Evolutionary conservation across 1,139 yeast species (phyloP).

Genomic region (Yamadazyma sp.): DNA sequence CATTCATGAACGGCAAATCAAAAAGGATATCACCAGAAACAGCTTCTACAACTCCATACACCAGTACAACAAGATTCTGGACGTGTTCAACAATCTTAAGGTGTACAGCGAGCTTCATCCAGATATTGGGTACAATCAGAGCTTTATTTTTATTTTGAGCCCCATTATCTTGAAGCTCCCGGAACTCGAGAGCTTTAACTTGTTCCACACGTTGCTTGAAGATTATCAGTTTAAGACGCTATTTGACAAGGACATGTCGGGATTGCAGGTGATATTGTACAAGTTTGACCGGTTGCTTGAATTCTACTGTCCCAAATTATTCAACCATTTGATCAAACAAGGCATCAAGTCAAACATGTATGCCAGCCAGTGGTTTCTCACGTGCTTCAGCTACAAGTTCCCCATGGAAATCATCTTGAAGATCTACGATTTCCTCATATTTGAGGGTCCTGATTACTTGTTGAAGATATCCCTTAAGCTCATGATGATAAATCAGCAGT

Average conservation of each 20-base stretch:
- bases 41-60: constrained; percentile 70
- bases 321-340: constrained; percentile 74
- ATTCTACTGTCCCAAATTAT: constrained; percentile 63
- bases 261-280: constrained; percentile 77
- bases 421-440: constrained; percentile 79
- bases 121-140: constrained; percentile 96
- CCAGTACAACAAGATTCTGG: constrained; percentile 50
- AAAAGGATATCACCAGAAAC: constrained; percentile 80
- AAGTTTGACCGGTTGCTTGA: constrained; percentile 87
- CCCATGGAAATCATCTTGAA: constrained; percentile 82
- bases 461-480: constrained; percentile 79
- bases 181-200: constrained; percentile 82
- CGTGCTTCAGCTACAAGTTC: constrained; percentile 90
- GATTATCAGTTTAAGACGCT: constrained; percentile 74
- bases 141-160: constrained; percentile 90
- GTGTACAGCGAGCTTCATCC: constrained; percentile 85
- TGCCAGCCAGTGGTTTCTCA: constrained; percentile 94
- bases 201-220: constrained; percentile 81
- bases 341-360: constrained; percentile 92
- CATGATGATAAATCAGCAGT: constrained; percentile 63
- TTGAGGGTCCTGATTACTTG: constrained; percentile 86
- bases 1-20: constrained; percentile 73
- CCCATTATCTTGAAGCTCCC: constrained; percentile 80
- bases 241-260: constrained; percentile 90
- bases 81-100: constrained; percentile 72